Base-by-base conservation (phyloP, 495 filamentous ascomycete genomes). In the Neurospora hispaniola region DNA sequence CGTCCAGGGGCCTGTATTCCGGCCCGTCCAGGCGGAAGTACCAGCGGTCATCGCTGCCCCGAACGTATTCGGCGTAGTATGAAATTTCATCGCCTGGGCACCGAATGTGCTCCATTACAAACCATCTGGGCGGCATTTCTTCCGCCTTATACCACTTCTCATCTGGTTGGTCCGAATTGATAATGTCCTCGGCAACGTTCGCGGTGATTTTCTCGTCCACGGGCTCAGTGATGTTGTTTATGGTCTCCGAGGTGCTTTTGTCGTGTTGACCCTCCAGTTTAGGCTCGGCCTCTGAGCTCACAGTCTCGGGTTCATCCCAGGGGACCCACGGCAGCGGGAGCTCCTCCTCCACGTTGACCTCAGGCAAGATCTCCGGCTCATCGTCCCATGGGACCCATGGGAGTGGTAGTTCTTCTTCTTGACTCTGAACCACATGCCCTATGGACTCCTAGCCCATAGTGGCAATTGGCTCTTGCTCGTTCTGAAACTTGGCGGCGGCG, bases 341-440 rank as follows among this genome's bases (percentile, higher is more conserved):
- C 0, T 23, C 3, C 4, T 48, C n/a, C 3, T 48, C n/a, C 0
- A 5, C 0, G 0, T 11, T 11, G 4, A 0, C 7, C 44, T 46
- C 44, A 11, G 3, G 2, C n/a, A 5, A 4, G 1, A n/a, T 10
- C 44, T 48, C 44, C n/a, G 18, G 18, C 18, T 48, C 44, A 4
- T 20, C 44, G 11, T 48, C 44, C 42, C 42, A 44, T 0, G 42
- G 42, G 0, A 20, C 44, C 44, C 44, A 48, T 2, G 44, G 44
- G 1, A 48, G n/a, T 12, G 46, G n/a, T 5, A 23, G n/a, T 2
- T 54, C 20, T 5, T 54, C 2, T 10, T 54, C 20, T 7, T 54
- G 1, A 0, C 14, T 12, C 35, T 5, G 35, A 3, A 1, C 46
- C 46, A 12, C 5, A 12, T 2, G 20, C 10, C 20, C 20, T 9